Conservation (phyloP, 164 flowering plant genomes). For the Magnolia kwangsiensis region DNA sequence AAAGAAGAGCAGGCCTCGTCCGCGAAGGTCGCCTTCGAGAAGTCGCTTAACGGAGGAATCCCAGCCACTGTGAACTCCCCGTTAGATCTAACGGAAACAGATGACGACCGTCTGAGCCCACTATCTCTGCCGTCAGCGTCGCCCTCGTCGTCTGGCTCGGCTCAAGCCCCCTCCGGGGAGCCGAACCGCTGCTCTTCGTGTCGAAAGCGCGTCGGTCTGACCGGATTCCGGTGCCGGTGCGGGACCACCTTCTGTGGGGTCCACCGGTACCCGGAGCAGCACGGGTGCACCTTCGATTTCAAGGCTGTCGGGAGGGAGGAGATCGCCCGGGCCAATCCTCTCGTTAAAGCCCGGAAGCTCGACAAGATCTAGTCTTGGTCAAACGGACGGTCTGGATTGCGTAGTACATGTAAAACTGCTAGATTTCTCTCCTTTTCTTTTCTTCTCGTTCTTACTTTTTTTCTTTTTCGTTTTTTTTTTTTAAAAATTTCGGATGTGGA, state of each 20-base stretch:
- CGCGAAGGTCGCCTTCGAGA: conserved; percentile 39
- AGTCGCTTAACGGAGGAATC: conserved; percentile 29
- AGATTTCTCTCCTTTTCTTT: not conserved
- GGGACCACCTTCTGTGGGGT: conserved; percentile 56
- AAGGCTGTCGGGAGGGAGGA: conserved; percentile 56
- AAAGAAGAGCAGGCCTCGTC: conserved; percentile 52
- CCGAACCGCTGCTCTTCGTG: conserved; percentile 50
- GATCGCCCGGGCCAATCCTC: conserved; percentile 60
- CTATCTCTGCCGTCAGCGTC: not conserved
- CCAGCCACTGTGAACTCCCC: conserved; percentile 13
- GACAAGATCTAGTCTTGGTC: conserved; percentile 32
- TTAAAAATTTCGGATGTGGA: not conserved
- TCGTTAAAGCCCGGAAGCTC: conserved; percentile 56
- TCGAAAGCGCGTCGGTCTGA: conserved; percentile 59
- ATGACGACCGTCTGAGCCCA: conserved; percentile 7
- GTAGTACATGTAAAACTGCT: not conserved
- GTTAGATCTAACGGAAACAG: conserved; percentile 13
- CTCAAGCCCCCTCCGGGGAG: conserved; percentile 10
- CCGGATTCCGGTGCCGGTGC: conserved; percentile 66
- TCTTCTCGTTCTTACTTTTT: not conserved
- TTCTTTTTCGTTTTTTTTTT: too few species aligned
- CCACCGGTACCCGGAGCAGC: conserved; percentile 80
- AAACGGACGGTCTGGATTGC: not conserved
- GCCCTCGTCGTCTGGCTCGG: not conserved
- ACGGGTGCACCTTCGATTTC: conserved; percentile 62